Conservation (phyloP, 352 stramenopile genomes). For the Ophiocytium majus region DNA sequence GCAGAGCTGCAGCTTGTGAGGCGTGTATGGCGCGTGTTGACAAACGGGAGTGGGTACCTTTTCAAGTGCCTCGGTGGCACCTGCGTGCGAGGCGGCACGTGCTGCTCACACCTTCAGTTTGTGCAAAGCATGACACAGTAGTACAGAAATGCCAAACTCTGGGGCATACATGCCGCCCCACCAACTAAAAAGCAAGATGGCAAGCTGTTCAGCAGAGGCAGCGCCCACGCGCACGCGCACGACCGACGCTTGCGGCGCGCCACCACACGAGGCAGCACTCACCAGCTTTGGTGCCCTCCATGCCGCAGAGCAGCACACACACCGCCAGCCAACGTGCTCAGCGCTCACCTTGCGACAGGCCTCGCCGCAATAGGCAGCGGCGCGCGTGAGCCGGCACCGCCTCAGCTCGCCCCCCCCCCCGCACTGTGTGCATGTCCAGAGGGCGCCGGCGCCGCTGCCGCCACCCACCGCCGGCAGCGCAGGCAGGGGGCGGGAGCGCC, state of each 20-base stretch:
- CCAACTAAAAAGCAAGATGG: background rate
- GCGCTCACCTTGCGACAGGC: conserved; percentile 25
- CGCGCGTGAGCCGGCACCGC: conserved; percentile 39
- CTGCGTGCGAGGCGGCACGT: background rate
- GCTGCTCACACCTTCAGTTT: conserved; percentile 23
- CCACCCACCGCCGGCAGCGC: background rate
- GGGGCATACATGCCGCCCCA: too few relatives aligned
- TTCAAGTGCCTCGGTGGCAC: conserved; percentile 16
- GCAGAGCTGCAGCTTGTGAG: background rate
- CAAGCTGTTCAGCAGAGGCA: background rate
- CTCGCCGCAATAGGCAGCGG: conserved; percentile 37
- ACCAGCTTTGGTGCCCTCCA: background rate
- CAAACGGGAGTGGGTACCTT: background rate
- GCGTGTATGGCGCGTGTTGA: background rate
- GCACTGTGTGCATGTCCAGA: background rate
- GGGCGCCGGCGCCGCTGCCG: background rate
- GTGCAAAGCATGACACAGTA: conserved; percentile 29
- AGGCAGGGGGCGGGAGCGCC: background rate
- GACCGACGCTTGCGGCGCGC: background rate
- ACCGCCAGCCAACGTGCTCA: background rate
- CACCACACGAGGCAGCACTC: background rate
- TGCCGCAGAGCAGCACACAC: background rate
- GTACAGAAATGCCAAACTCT: too few relatives aligned
- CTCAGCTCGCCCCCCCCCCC: conserved; percentile 14
- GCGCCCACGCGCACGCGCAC: background rate